These are phyloP conservation scores for Apophysomyces elegans DNA, from an alignment of 371 early-diverging fungal genomes.

Conservation along the genomic window DNA sequence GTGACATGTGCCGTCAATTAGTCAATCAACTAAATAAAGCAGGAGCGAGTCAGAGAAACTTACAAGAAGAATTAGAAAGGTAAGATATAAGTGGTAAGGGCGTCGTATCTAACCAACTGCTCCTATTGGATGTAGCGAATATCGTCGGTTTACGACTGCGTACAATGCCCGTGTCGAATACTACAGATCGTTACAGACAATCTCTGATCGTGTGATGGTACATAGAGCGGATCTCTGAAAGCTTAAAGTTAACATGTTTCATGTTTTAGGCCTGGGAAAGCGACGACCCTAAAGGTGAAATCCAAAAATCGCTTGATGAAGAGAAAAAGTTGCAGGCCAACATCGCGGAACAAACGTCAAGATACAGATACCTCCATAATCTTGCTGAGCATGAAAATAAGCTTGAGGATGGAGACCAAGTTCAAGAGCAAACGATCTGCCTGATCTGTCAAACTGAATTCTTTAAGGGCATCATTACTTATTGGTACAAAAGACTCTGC, in stretches of 20 bases:
- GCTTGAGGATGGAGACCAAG: background rate
- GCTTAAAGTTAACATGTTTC: background rate
- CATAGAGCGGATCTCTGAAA: background rate
- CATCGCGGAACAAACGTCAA: slow-evolving; percentile 31
- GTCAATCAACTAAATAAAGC: slow-evolving; percentile 15
- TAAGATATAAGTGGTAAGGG: slow-evolving; percentile 13
- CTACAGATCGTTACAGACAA: slow-evolving; percentile 57
- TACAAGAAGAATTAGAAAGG: slow-evolving; percentile 40
- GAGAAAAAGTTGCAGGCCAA: slow-evolving; percentile 24
- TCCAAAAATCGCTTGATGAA: slow-evolving; percentile 30
- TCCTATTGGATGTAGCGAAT: slow-evolving; percentile 23
- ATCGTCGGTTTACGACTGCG: slow-evolving; percentile 34
- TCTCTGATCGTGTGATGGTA: slow-evolving; percentile 54
- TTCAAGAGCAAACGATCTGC: slow-evolving; percentile 43
- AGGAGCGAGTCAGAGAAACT: slow-evolving; percentile 25
- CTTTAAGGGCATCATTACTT: slow-evolving; percentile 60
- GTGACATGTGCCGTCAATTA: slow-evolving; percentile 10
- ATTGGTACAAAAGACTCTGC: slow-evolving; percentile 36
- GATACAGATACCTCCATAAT: slow-evolving; percentile 49
- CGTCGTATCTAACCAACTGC: background rate
- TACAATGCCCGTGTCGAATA: slow-evolving; percentile 59
- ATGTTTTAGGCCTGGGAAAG: slow-evolving; percentile 29
- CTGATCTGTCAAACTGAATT: slow-evolving; percentile 59
- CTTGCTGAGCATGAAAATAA: slow-evolving; percentile 30
- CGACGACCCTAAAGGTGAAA: slow-evolving; percentile 28